Base-by-base conservation (phyloP, 2,329 filamentous ascomycete species). In the Lojkania enalia region DNA sequence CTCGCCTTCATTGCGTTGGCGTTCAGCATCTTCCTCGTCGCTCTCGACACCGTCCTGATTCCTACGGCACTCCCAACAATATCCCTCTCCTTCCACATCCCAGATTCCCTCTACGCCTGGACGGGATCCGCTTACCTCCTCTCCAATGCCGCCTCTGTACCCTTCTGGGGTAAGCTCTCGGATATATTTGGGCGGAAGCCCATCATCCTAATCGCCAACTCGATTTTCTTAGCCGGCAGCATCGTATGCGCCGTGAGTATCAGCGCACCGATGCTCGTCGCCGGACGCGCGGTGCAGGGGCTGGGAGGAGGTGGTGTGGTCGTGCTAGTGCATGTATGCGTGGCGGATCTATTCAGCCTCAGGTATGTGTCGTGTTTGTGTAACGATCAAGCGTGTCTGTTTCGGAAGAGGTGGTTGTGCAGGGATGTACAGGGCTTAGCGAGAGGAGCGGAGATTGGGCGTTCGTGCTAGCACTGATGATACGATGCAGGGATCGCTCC, bases 91-190 rank as follows among this genome's bases (percentile, higher is more conserved):
- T 82, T 91, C 51, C 65, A 83, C 31, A 57, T 70, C 7, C 85
- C 86, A 2, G 81, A 81, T 5, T 74, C 80, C 3, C 84, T 86
- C n/a, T 91, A 89, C 67, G 82, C 83, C 20, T 91, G 87, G 88
- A 85, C 90, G 43, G 87, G 87, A 1, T 71, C 68, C 1, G 60
- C 66, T 3, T 71, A 71, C 35, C 57, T 71, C 3, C 63, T 72
- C 23, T 57, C 65, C 14, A 69, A 70, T 29, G 67, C 66, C 4
- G 66, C 71, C 1, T 67, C 64, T 1, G 63, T 69, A 5, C 71
- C 71, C 1, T 58, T 72, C 33, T 74, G 71, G 72, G 70, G 68
- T 2, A 72, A 70, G 30, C 51, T 73, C 3, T 64, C 63, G 12
- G 67, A 71, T 47, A 52, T 71, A 2, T 71, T 71, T 43, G 69